phyloP scores from a whole-genome alignment of 306 rosid genomes.

The Castanea mollissima region DNA sequence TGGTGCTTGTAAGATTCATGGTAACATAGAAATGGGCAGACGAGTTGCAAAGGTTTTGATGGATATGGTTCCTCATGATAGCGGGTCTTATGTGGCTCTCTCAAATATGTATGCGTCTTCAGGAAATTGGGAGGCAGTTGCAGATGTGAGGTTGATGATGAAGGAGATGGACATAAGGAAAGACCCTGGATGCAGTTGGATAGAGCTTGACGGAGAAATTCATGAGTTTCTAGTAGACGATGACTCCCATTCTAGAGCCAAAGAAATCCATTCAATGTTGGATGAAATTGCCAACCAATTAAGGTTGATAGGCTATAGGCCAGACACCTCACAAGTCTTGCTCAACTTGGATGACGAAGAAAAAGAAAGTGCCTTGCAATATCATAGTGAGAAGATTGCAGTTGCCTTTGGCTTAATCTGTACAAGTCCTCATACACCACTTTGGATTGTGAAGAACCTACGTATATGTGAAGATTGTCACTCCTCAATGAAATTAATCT shows the following conservation, averaged over 20 bases:
- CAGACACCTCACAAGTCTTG: conserved; percentile 58
- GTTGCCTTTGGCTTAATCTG: conserved; percentile 77
- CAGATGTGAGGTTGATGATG: conserved; percentile 70
- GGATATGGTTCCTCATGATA: conserved; percentile 63
- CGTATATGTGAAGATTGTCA: conserved; percentile 82
- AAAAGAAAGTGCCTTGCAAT: conserved; percentile 49
- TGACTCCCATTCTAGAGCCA: conserved; percentile 58
- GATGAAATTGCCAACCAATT: conserved; percentile 58
- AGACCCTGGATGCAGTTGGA: conserved; percentile 87
- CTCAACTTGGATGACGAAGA: conserved; percentile 59
- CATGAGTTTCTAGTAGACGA: conserved; percentile 84
- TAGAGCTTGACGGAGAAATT: conserved; percentile 62
- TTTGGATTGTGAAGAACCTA: conserved; percentile 59
- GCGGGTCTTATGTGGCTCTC: conserved; percentile 83
- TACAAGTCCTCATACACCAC: conserved; percentile 46
- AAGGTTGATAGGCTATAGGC: conserved; percentile 47
- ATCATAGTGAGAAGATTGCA: conserved; percentile 86
- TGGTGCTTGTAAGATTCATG: conserved; percentile 70
- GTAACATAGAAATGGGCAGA: conserved; percentile 55
- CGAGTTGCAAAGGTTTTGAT: conserved; percentile 50
- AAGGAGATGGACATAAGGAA: conserved; percentile 63
- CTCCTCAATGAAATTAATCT: conserved; percentile 60
- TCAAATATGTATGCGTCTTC: conserved; percentile 69
- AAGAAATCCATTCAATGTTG: conserved; percentile 59
- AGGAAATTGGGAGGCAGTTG: conserved; percentile 70